Conservation (phyloP, 495 filamentous ascomycete species). For the Penicillium ochrochloron region DNA sequence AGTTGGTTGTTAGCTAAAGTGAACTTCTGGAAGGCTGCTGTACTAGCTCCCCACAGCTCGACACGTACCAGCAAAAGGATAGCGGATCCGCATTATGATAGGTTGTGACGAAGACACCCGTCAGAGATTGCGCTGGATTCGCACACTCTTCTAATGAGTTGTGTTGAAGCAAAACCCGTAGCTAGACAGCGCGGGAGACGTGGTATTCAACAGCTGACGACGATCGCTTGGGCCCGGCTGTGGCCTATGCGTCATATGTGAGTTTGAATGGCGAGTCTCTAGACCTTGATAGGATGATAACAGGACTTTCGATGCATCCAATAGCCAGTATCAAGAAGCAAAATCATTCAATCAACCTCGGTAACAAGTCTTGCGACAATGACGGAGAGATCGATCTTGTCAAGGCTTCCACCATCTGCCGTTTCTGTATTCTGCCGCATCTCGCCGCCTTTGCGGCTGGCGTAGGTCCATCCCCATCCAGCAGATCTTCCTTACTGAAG, state of each 20-base stretch:
- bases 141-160: background rate
- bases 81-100: slow-evolving; percentile 69
- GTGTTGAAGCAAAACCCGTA: background rate
- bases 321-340: background rate
- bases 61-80: slow-evolving; percentile 71
- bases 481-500: slow-evolving; percentile 47
- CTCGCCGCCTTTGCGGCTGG: slow-evolving; percentile 42
- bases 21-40: slow-evolving; percentile 14
- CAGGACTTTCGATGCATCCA: background rate
- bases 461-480: slow-evolving; percentile 49
- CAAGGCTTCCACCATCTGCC: background rate
- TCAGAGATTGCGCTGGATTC: background rate
- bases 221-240: slow-evolving; percentile 28
- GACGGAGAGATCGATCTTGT: slow-evolving; percentile 1
- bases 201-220: slow-evolving; percentile 21
- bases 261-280: slow-evolving; percentile 4
- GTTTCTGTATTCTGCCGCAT: slow-evolving; percentile 42
- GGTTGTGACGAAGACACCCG: background rate
- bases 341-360: background rate
- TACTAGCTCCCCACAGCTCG: background rate
- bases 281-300: background rate
- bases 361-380: slow-evolving; percentile 1
- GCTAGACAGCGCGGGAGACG: slow-evolving; percentile 2
- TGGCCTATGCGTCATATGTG: slow-evolving; percentile 40
- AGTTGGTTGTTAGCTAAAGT: slow-evolving; percentile 21